Percentiles rank a stretch among this genome's conserved stretches.
These are phyloP conservation scores for Ramaria rubella DNA, from an alignment of 768 basidiomycete genomes.

Conservation along the genomic window DNA sequence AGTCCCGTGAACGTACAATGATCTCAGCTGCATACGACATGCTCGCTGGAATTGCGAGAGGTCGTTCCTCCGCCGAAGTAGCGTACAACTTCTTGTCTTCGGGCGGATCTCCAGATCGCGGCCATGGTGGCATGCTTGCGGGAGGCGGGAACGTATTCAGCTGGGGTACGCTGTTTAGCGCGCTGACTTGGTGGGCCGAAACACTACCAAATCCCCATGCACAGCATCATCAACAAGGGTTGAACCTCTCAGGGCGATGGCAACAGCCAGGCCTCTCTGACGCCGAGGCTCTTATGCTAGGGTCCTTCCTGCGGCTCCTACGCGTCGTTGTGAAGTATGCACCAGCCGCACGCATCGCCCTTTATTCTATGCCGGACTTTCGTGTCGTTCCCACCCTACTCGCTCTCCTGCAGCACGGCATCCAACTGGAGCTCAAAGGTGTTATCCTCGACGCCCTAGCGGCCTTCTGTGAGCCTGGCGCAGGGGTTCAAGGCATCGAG, in stretches of 20 bases:
- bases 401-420: constrained; percentile 65
- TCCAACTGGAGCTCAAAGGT: constrained; percentile 90
- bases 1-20: constrained; percentile 65
- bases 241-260: constrained; percentile 15
- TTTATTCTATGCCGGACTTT: constrained; percentile 71
- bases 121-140: constrained; percentile 53
- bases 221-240: constrained; percentile 30
- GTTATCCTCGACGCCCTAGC: constrained; percentile 74
- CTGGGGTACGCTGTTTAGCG: constrained; percentile 32
- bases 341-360: constrained; percentile 67
- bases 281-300: constrained; percentile 68
- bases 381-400: constrained; percentile 77
- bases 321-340: constrained; percentile 71
- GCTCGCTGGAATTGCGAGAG: constrained; percentile 77
- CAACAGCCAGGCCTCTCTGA: constrained; percentile 44
- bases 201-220: constrained; percentile 43
- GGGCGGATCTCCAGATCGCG: constrained; percentile 31
- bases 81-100: constrained; percentile 85
- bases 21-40: constrained; percentile 82
- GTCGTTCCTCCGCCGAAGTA: constrained; percentile 77
- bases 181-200: constrained; percentile 80
- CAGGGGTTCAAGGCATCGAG: constrained; percentile 64
- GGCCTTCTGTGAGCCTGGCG: constrained; percentile 79
- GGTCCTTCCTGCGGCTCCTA: constrained; percentile 75
- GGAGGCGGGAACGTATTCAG: constrained; percentile 39